Base-by-base conservation (phyloP, 257 asterid genomes). In the Handroanthus guayacan region DNA sequence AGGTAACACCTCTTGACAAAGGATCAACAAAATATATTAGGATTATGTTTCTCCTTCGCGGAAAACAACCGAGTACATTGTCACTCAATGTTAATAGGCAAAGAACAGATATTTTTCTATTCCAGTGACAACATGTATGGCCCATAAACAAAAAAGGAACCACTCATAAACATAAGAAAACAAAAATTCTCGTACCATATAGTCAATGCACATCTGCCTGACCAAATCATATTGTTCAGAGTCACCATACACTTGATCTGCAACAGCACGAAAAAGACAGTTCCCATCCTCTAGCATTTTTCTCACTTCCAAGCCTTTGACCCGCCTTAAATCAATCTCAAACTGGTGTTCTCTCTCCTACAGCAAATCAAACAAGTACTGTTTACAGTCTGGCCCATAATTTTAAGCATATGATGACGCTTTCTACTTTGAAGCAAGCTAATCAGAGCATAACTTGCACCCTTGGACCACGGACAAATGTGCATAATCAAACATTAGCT, bases 151-250 rank as follows among this genome's bases (percentile, higher is more conserved):
- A 69, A 37, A 66, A 17, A 14, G 74, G 58, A 56, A 16, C 37
- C 38, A 31, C 14, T 58, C 18, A 36, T 50, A 44, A 69, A 34
- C 75, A 71, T 48, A 68, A 56, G 62, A 51, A 56, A 10, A 57
- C 7, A 54, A 74, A 44, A 82, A 61, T 25, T 36, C 44, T 17
- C 84, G 18, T 95, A 95, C 99, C 99, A 95, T 91, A 86, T 95
- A 95, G 81, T 95, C 99, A 58, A 95, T 91, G 93, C 97, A 95
- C 97, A 95, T 86, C 91, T 95, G 99, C 87, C 99, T 91, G 80
- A 86, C 97, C 95, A 87, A 80, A 87, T 90, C 97, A 84, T 86
- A 91, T 65, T 72, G 69, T 72, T 93, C 97, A 71, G 98, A 91
- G 82, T 95, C 99, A 18, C 99, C 99, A 88, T 95, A 93, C 52